Evolutionary conservation across 2,329 filamentous ascomycete genomes (phyloP).

Genomic region (Cladophialophora yegresii): DNA sequence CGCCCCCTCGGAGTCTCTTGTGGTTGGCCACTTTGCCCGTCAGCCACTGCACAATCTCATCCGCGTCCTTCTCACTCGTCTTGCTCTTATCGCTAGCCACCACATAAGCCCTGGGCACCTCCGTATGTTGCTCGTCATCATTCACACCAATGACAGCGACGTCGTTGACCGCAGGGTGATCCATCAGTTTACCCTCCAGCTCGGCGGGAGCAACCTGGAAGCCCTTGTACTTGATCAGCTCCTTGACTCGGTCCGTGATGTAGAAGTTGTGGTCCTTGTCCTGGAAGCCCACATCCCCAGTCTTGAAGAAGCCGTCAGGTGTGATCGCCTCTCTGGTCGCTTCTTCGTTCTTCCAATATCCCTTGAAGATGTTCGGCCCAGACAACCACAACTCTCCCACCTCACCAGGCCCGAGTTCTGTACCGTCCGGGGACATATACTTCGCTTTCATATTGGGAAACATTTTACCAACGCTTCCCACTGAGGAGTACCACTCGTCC

Average conservation of each 20-base stretch:
- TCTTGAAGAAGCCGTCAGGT: constrained; percentile 81
- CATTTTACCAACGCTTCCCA: constrained; percentile 77
- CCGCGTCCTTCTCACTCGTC: constrained; percentile 44
- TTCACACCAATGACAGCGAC: constrained; percentile 51
- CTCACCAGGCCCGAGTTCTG: constrained; percentile 64
- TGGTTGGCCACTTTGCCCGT: constrained; percentile 40
- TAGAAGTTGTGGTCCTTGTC: constrained; percentile 77
- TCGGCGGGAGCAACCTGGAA: constrained; percentile 55
- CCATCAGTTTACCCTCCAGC: constrained; percentile 50
- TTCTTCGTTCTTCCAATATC: constrained; percentile 62
- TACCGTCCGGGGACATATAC: constrained; percentile 65
- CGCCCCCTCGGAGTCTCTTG: constrained; percentile 45
- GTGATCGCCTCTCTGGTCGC: constrained; percentile 58
- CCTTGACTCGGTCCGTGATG: constrained; percentile 83
- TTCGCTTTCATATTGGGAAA: constrained; percentile 79
- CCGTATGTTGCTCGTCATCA: constrained; percentile 42
- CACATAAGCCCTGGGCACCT: constrained; percentile 49
- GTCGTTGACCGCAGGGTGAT: constrained; percentile 48
- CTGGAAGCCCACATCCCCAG: constrained; percentile 80
- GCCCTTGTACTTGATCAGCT: constrained; percentile 55
- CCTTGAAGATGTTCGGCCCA: constrained; percentile 65
- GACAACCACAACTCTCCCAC: constrained; percentile 68
- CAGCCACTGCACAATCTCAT: constrained; percentile 41
- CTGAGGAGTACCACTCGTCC: constrained; percentile 73
- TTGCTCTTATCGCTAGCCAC: constrained; percentile 50